Percentiles rank a stretch among this genome's conserved stretches.
Conservation (phyloP, 768 basidiomycete species). For the Holtermanniella nyarrowii region DNA sequence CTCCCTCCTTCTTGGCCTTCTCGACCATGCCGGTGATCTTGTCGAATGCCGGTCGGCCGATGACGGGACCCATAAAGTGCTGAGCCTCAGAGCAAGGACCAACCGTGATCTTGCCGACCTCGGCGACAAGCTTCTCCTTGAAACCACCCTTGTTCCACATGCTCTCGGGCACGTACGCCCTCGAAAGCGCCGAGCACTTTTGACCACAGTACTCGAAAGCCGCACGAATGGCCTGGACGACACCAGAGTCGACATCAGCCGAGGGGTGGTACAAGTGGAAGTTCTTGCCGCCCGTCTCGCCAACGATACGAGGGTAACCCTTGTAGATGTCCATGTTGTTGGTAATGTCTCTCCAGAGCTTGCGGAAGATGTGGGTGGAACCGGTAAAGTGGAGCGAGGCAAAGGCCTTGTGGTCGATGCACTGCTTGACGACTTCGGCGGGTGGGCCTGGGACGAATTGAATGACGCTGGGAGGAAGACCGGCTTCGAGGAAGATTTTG, state of each 20-base stretch:
- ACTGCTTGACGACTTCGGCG: conserved; percentile 71
- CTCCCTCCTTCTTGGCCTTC: conserved; percentile 80
- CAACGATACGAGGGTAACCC: conserved; percentile 87
- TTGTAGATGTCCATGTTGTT: conserved; percentile 75
- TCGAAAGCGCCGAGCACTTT: conserved; percentile 90
- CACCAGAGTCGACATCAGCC: conserved; percentile 83
- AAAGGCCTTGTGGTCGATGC: conserved; percentile 66
- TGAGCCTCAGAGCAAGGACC: conserved; percentile 64
- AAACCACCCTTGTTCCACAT: conserved; percentile 72
- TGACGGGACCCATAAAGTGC: conserved; percentile 94
- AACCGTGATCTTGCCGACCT: conserved; percentile 75
- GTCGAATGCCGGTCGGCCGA: conserved; percentile 79
- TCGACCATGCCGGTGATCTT: conserved; percentile 71
- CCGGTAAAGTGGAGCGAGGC: conserved; percentile 94
- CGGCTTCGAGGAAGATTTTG: conserved; percentile 86
- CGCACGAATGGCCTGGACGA: conserved; percentile 70
- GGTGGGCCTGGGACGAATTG: conserved; percentile 89
- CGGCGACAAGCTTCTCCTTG: conserved; percentile 62
- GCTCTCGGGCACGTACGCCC: conserved; percentile 78
- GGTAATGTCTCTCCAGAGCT: conserved; percentile 92
- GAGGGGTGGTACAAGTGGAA: conserved; percentile 85
- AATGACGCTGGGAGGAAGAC: conserved; percentile 85
- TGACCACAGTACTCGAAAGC: conserved; percentile 98
- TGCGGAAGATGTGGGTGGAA: conserved; percentile 85
- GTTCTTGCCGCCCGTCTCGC: conserved; percentile 97